Evolutionary conservation across 2,329 filamentous ascomycete species (phyloP).

Genomic region (Neodidymelliopsis sp.): DNA sequence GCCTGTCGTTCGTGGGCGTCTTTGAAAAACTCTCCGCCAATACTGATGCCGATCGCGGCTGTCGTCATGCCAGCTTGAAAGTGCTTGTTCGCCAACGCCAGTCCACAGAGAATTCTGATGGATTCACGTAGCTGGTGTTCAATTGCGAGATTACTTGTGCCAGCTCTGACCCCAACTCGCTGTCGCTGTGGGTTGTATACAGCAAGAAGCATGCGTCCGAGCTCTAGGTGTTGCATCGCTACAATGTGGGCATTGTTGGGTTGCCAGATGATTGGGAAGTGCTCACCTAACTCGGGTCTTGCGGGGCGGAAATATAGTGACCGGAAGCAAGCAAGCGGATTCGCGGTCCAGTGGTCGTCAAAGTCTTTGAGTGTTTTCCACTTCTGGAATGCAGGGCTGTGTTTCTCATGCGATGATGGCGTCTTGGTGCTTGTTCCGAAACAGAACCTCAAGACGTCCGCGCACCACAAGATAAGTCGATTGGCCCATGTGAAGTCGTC

Average conservation of each 20-base stretch:
- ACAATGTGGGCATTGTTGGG: background rate
- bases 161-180: background rate
- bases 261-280: background rate
- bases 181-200: background rate
- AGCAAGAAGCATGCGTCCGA: conserved; percentile 3
- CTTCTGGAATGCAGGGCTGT: background rate
- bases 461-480: background rate
- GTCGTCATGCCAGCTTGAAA: conserved; percentile 1
- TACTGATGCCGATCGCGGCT: background rate
- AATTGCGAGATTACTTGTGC: background rate
- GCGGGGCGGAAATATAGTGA: background rate
- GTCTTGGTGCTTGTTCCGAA: background rate
- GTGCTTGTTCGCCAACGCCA: background rate
- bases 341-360: background rate
- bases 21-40: background rate
- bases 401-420: background rate
- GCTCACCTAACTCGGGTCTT: background rate
- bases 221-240: conserved; percentile 1
- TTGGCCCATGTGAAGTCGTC: conserved; percentile 6
- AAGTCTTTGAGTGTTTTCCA: background rate
- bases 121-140: background rate
- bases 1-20: background rate
- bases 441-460: conserved; percentile 1
- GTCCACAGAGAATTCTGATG: background rate
- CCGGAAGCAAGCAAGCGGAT: background rate